Evolutionary conservation across 306 rosid species (phyloP), one percentile per base, ranked within the genome.

Genomic region (Ziziphus jujuba): DNA sequence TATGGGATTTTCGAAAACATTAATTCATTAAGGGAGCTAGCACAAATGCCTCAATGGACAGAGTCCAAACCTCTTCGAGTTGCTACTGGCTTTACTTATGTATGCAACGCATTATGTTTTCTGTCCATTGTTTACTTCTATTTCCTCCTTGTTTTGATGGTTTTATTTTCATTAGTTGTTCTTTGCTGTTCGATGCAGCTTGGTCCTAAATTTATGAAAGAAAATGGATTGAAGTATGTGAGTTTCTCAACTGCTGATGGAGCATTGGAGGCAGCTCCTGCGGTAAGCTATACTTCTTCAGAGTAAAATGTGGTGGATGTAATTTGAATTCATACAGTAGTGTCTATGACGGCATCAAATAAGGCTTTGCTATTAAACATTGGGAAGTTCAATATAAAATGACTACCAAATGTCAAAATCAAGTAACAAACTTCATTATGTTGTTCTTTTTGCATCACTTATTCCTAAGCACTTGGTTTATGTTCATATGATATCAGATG

Each of bases 191-290:
- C 24, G 51, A 35, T 71, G 69, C 90, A 93, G 99, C 73, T 93
- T 66, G 99, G 99, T 60, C 96, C 95, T 61, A 93, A 90, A 65
- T 93, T 90, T 72, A 81, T 90, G 84, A 77, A 73, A 75, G 99
- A 90, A 52, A 88, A 82, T 67, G 97, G 95, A 56, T 68, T 90
- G 63, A 81, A 87, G 72, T 80, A 93, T n/a, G 95, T 90, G 63
- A 66, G 60, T 9, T 93, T 93, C 81, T 93, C 98, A 33, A 83
- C 98, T 21, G 97, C 97, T 22, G 98, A 93, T 52, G 99, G 99
- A 62, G 99, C 97, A 62, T 75, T 93, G 59, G 99, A 93, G 87
- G 98, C 98, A 69, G 95, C 99, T 66, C 97, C 99, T 50, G 96
- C 96, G 85, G 97, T 90, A 79, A 81, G 91, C 61, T 57, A 47